Evolutionary conservation across 2,329 filamentous ascomycete species (phyloP), one percentile per base, ranked within the genome.

Genomic region (Exophiala sp.): DNA sequence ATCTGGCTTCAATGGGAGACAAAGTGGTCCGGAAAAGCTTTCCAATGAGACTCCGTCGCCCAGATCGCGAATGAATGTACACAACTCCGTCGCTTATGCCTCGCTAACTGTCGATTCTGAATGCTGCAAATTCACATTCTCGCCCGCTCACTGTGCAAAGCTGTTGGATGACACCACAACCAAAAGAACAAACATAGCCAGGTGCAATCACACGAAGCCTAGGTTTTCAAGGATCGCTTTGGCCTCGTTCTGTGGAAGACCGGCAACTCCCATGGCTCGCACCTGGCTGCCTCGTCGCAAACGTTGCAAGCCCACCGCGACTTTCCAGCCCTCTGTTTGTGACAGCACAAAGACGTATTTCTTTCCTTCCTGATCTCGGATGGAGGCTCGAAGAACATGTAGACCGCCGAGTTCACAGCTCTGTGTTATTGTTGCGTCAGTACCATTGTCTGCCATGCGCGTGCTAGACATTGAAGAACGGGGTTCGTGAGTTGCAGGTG

Each of bases 281-380:
- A 80, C 77, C 59, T 78, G 73, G 48, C 72, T 74, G 13, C 80
- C 79, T 55, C 75, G 73, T 41, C 74, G 68, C 53, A 83, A 65
- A 21, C 75, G 69, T 62, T 79, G 72, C 37, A 83, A 64, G 1
- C 80, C 80, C 34, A 78, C 66, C 1, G 75, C 76, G 16, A 83
- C 74, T 63, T 83, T 83, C 78, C 79, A 83, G 30, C 74, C 78
- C 62, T 83, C 80, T 13, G 68, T 71, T 49, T 80, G 73, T 37
- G 75, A 71, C 45, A 83, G 64, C 16, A 83, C 70, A 58, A 83
- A 83, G 57, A 81, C 74, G 59, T 81, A 83, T 58, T 73, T 73
- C 60, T 79, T 81, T 53, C 77, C 77, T 58, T 82, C 79, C 45
- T 74, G 69, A 59, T 83, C 80, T 50, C 79, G 73, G 41, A 80